Conservation (phyloP, 2,329 filamentous ascomycete genomes). For the Scopulariopsis brevicaulis region DNA sequence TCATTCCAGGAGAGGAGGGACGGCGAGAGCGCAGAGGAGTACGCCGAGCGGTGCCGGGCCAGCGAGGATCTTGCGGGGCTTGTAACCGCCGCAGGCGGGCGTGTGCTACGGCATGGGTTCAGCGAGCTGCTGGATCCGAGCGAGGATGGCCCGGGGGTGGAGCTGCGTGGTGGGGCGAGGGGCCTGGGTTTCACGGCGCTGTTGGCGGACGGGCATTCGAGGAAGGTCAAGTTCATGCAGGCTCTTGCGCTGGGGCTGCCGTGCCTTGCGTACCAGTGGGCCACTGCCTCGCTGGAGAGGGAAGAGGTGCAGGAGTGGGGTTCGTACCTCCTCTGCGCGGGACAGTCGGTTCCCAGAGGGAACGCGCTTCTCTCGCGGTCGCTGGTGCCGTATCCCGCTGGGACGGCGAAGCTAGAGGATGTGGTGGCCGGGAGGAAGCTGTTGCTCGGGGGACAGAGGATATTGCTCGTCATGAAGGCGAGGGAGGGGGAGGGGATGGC, state of each 20-base stretch:
- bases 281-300: constrained; percentile 57
- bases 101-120: constrained; percentile 63
- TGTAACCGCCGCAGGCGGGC: constrained; percentile 63
- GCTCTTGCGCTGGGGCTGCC: constrained; percentile 83
- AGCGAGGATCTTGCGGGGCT: constrained; percentile 40
- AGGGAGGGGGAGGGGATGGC: constrained; percentile 53
- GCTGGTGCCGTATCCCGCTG: constrained; percentile 50
- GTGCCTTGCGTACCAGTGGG: constrained; percentile 74
- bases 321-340: constrained; percentile 76
- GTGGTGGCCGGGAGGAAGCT: constrained; percentile 50
- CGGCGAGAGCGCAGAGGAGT: constrained; percentile 41
- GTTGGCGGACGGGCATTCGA: constrained; percentile 75
- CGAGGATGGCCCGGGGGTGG: constrained; percentile 21
- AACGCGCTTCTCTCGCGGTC: constrained; percentile 68
- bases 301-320: constrained; percentile 59
- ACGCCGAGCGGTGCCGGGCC: constrained; percentile 21
- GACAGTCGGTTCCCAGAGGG: constrained; percentile 64
- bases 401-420: constrained; percentile 42
- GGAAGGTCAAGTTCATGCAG: constrained; percentile 88
- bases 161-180: constrained; percentile 38
- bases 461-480: constrained; percentile 61
- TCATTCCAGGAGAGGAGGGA: constrained; percentile 49
- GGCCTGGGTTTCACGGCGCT: constrained; percentile 69
- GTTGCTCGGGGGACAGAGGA: constrained; percentile 50
- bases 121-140: constrained; percentile 61